Conservation (phyloP, 1,284 basidiomycete genomes). For the Pseudozyma tsukubaensis region DNA sequence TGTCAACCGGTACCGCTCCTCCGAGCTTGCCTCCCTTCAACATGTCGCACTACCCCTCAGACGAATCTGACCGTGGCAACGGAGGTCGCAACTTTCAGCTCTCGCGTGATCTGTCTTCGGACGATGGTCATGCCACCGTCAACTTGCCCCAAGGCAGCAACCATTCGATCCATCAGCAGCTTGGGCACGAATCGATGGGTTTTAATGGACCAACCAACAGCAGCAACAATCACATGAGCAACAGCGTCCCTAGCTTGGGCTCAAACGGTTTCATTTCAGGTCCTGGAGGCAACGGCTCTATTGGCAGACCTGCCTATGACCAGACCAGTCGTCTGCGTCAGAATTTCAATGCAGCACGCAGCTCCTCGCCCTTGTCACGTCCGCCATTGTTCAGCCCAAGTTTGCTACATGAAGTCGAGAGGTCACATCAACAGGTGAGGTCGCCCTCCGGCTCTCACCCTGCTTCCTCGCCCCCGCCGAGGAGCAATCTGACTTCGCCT, state of each 20-base stretch:
- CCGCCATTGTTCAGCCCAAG: constrained; percentile 43
- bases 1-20: constrained; percentile 26
- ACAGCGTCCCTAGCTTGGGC: constrained; percentile 31
- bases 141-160: constrained; percentile 26
- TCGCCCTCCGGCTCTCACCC: constrained; percentile 40
- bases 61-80: constrained; percentile 18
- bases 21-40: constrained; percentile 34
- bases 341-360: constrained; percentile 38
- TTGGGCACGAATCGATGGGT: constrained; percentile 18
- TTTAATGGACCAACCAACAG: constrained; percentile 7
- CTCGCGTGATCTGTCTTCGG: constrained; percentile 19
- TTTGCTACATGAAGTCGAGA: constrained; percentile 35
- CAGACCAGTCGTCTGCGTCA: constrained; percentile 40
- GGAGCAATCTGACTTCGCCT: constrained; percentile 41
- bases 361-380: constrained; percentile 43
- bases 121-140: constrained; percentile 40
- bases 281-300: constrained; percentile 7
- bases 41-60: constrained; percentile 22
- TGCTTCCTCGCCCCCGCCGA: constrained; percentile 37
- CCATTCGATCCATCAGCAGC: neutral
- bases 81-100: constrained; percentile 16
- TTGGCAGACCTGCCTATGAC: constrained; percentile 25
- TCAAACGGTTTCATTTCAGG: constrained; percentile 8
- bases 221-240: constrained; percentile 26
- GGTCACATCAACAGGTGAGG: constrained; percentile 19